Base-by-base conservation (phyloP, 116 monocot species). In the Trichopus zeylanicus region DNA sequence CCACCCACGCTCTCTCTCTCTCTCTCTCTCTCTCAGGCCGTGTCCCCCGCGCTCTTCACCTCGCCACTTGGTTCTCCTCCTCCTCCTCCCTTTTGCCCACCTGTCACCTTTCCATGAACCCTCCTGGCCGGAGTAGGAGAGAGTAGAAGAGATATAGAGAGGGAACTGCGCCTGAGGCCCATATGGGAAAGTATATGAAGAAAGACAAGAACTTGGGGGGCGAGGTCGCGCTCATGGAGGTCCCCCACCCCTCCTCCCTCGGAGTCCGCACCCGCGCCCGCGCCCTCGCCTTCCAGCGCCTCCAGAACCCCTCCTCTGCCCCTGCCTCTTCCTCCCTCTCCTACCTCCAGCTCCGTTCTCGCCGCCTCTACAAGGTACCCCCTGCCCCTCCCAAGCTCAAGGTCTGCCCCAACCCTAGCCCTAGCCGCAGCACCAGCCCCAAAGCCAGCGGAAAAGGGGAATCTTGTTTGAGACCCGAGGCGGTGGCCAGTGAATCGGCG, bases 251-350 rank as follows among this genome's bases (percentile, higher is more conserved):
- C 42, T 32, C 70, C 13, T 33, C 74, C 1, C 31, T 73, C 25
- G 87, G 87, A 3, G 87, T 87, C 34, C 78, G 78, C n/a, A 87
- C 87, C 5, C 61, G 87, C 11, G 81, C 82, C 32, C 56, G 69
- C 59, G 67, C 81, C 56, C 78, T 87, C 1, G 87, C 87, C 1
- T 67, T 77, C 20, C 73, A 63, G 53, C 74, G 69, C 28, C 69
- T 47, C 37, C 69, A 62, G 54, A 55, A 51, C 6, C 33, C 58
- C 25, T 20, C 65, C 53, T 35, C 55, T 16, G 52, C 49, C 13
- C 12, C 25, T 38, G 28, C 51, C 42, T 42, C 42, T 55, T 20
- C 23, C 37, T 56, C 72, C 51, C 32, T 56, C 21, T 60, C 53
- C 28, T 82, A 82, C 56, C 75, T 87, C 42, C 78, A 78, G 69